These are phyloP conservation scores for Pleurotus cornucopiae DNA, from an alignment of 768 basidiomycete genomes.

Conservation along the genomic window DNA sequence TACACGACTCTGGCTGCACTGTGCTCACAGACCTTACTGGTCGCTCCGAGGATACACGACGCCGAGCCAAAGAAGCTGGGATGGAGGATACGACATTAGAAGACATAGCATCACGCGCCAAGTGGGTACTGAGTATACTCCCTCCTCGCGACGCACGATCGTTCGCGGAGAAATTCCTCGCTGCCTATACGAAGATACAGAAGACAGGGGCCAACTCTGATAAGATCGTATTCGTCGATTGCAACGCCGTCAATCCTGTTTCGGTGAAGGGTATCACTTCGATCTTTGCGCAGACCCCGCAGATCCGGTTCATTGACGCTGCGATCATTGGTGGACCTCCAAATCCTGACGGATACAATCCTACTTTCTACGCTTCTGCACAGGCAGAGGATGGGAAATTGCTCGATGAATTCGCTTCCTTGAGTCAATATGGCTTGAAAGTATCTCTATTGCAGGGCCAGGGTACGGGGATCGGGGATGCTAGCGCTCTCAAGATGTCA, in stretches of 20 bases:
- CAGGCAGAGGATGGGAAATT: conserved; percentile 28
- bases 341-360: conserved; percentile 42
- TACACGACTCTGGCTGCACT: conserved; percentile 42
- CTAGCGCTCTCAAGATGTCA: conserved; percentile 62
- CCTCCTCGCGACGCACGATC: conserved; percentile 50
- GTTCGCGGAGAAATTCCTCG: conserved; percentile 36
- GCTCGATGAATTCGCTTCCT: conserved; percentile 31
- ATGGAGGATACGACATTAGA: conserved; percentile 32
- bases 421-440: conserved; percentile 42
- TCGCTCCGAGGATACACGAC: conserved; percentile 45
- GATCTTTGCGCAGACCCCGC: conserved; percentile 30
- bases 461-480: conserved; percentile 48
- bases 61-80: conserved; percentile 45
- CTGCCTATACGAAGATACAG: conserved; percentile 18
- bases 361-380: conserved; percentile 53
- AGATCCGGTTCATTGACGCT: conserved; percentile 48
- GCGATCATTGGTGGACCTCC: conserved; percentile 51
- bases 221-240: conserved; percentile 43
- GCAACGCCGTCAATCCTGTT: conserved; percentile 53
- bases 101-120: conserved; percentile 26
- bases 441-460: conserved; percentile 42
- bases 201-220: conserved; percentile 7
- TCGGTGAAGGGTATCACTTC: conserved; percentile 43
- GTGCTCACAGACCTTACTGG: conserved; percentile 53
- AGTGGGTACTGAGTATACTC: conserved; percentile 53